phyloP scores from a whole-genome alignment of 352 stramenopile genomes.

The Phytophthora colocasiae region DNA sequence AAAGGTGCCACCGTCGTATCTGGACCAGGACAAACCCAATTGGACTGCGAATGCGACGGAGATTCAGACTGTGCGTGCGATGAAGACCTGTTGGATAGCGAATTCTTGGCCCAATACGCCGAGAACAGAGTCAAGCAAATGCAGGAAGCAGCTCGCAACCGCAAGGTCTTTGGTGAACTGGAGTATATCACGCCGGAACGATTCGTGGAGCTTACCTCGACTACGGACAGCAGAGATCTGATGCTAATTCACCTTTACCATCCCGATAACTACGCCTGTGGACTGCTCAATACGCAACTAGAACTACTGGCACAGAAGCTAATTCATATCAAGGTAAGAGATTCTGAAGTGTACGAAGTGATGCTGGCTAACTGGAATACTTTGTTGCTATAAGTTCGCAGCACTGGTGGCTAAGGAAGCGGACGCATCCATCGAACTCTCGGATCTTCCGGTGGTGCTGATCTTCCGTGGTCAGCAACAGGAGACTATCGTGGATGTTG shows the following conservation, averaged over 20 bases:
- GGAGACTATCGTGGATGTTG: slow-evolving; percentile 72
- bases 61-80: slow-evolving; percentile 53
- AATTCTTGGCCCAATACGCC: slow-evolving; percentile 69
- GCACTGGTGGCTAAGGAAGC: slow-evolving; percentile 70
- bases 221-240: slow-evolving; percentile 4
- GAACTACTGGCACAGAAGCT: slow-evolving; percentile 60
- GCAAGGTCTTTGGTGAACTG: slow-evolving; percentile 58
- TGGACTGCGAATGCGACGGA: slow-evolving; percentile 30
- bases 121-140: slow-evolving; percentile 73
- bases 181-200: slow-evolving; percentile 61
- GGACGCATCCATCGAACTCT: slow-evolving; percentile 67
- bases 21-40: slow-evolving; percentile 11
- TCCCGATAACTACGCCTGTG: slow-evolving; percentile 76
- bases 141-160: slow-evolving; percentile 40
- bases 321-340: slow-evolving; percentile 64
- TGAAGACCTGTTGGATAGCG: slow-evolving; percentile 60
- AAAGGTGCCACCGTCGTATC: slow-evolving; percentile 46
- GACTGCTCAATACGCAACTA: slow-evolving; percentile 73
- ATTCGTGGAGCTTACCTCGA: slow-evolving; percentile 60
- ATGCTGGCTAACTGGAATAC: neutral
- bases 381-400: slow-evolving; percentile 51
- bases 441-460: slow-evolving; percentile 74
- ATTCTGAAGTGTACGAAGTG: neutral
- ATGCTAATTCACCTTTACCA: slow-evolving; percentile 73
- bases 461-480: slow-evolving; percentile 60